Conservation (phyloP, 495 filamentous ascomycete species). For the Talaromyces proteolyticus region DNA sequence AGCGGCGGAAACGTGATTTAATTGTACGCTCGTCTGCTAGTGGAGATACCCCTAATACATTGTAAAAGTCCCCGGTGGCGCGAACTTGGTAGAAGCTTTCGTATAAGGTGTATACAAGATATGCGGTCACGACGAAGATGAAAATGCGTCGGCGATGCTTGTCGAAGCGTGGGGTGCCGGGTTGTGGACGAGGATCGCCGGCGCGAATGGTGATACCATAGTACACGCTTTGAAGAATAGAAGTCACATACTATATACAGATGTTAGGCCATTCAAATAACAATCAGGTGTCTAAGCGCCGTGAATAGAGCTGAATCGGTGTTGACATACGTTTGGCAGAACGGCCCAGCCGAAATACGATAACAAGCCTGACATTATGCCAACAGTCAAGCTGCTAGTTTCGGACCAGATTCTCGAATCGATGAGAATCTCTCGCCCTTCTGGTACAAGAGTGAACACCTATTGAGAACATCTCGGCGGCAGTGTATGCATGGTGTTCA, state of each 20-base stretch:
- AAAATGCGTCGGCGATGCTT: slow-evolving; percentile 76
- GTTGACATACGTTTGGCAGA: slow-evolving; percentile 67
- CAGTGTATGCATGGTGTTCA: slow-evolving; percentile 8
- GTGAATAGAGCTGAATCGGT: slow-evolving; percentile 6
- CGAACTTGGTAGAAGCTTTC: slow-evolving; percentile 81
- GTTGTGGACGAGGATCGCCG: slow-evolving; percentile 74
- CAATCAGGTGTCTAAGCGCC: too few species aligned
- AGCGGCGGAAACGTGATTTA: slow-evolving; percentile 77
- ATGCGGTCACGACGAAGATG: slow-evolving; percentile 70
- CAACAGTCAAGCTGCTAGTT: too few species aligned
- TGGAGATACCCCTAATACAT: slow-evolving; percentile 60
- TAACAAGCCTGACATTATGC: slow-evolving; percentile 46
- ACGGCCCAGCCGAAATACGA: slow-evolving; percentile 76
- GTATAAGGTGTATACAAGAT: slow-evolving; percentile 90
- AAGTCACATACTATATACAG: slow-evolving; percentile 66
- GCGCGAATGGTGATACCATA: slow-evolving; percentile 89
- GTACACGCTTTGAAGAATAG: slow-evolving; percentile 72
- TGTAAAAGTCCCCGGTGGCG: slow-evolving; percentile 68
- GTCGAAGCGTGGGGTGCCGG: slow-evolving; percentile 60
- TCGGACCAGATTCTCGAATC: too few species aligned
- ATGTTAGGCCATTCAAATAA: too few species aligned
- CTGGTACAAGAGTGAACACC: too few species aligned
- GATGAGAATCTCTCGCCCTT: too few species aligned
- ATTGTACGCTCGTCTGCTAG: slow-evolving; percentile 67
- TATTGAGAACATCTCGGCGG: too few species aligned